Base-by-base conservation (phyloP, 2,329 filamentous ascomycete species). In the Paecilomyces variotii region DNA sequence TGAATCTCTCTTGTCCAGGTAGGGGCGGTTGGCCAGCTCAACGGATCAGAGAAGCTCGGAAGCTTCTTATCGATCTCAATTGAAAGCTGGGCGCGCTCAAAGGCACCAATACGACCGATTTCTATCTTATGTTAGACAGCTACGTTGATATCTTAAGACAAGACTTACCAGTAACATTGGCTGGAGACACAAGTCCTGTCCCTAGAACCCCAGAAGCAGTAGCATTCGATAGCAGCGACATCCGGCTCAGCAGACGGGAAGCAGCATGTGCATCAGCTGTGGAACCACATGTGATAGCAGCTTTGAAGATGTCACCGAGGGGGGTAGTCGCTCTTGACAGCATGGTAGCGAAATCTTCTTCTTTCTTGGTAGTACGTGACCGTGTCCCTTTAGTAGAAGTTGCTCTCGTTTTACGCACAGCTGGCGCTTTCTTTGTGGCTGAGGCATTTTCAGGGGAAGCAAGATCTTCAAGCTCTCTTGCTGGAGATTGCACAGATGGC, bases 401-500 rank as follows among this genome's bases (percentile, higher is more conserved):
- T n/a, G 68, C 65, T 56, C 67, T 70, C 10, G 67, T 59, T 60
- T 59, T 70, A 24, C 66, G 68, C 4, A 65, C 39, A 7, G 64
- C 57, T 10, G 66, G 56, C n/a, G 65, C 45, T 57, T 69, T 72
- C 19, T 56, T 57, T 61, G 57, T 63, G 3, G 72, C 59, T 2
- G 74, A 74, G 25, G 69, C 62, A 30, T 73, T 71, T 51, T 79
- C 75, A 10, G 71, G 65, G 28, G 67, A 63, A n/a, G 60, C 62
- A 60, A 75, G 76, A 34, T 81, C 81, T 27, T 75, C 66, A 28
- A 64, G 59, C 14, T 68, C 58, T 55, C 67, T 70, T 45, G 55
- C 61, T 3, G 68, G 64, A 59, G 61, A 74, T 70, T 62, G 72
- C 68, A 93, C 79, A 0, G 90, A 86, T 1, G 92, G 91, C 60